A percentile compares a stretch with the other conserved stretches of the same genome.
These are phyloP conservation scores for Gryganskiella cystojenkinii DNA, from an alignment of 192 early-diverging fungal genomes.

Conservation along the genomic window DNA sequence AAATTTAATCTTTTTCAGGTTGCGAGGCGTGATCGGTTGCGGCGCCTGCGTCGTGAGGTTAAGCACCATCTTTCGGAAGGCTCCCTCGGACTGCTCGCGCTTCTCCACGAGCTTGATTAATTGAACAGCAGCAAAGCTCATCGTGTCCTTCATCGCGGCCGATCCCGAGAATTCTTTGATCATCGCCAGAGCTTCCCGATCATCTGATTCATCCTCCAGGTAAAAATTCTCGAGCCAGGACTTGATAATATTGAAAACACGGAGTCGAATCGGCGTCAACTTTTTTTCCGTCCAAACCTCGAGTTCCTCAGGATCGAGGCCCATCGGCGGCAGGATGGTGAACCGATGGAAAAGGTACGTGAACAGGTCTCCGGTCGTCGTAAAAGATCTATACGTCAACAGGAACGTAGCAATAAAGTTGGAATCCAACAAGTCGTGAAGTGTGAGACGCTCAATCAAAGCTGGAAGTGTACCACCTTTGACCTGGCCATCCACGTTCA, in stretches of 20 bases:
- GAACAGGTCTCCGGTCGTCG: constrained; percentile 82
- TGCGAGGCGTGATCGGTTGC: constrained; percentile 81
- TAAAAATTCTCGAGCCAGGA: constrained; percentile 91
- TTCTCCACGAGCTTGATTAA: constrained; percentile 75
- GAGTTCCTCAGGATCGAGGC: constrained; percentile 72
- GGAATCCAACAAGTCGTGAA: constrained; percentile 77
- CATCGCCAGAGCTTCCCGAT: constrained; percentile 67
- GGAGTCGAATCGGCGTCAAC: constrained; percentile 85
- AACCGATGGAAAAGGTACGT: constrained; percentile 82
- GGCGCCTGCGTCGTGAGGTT: constrained; percentile 76
- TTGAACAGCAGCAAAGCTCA: constrained; percentile 69
- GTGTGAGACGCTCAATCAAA: constrained; percentile 77
- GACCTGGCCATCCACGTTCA: constrained; percentile 76
- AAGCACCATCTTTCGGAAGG: constrained; percentile 72
- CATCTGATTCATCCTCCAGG: constrained; percentile 73
- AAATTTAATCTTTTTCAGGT: constrained; percentile 79
- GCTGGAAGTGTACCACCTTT: constrained; percentile 77
- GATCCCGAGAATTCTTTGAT: constrained; percentile 77
- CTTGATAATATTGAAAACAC: constrained; percentile 94
- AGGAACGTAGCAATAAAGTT: constrained; percentile 89
- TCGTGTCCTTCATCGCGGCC: constrained; percentile 70
- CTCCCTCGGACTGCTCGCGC: constrained; percentile 65
- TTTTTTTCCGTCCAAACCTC: constrained; percentile 88
- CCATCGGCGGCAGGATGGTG: constrained; percentile 73
- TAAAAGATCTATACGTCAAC: constrained; percentile 92